Evolutionary conservation across 805 yeast species (phyloP).

Genomic region (Lipomyces starkeyi): DNA sequence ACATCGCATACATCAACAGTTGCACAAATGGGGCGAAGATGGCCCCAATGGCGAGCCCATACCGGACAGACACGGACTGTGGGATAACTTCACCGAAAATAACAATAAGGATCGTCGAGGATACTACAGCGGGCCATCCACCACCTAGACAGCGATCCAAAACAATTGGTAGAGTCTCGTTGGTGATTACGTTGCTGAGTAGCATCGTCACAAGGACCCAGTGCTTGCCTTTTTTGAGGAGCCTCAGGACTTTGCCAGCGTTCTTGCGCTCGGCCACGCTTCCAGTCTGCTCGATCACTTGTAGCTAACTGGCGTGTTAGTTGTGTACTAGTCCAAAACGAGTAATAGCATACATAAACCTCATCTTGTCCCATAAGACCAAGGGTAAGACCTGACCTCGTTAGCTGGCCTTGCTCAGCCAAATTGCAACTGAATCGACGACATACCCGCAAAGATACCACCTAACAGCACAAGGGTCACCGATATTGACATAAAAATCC

Average conservation of each 20-base stretch:
- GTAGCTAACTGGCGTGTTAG: conserved; percentile 50
- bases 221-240: conserved; percentile 86
- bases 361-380: conserved; percentile 99
- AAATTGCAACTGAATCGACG: not conserved
- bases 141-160: conserved; percentile 93
- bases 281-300: conserved; percentile 91
- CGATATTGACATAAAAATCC: conserved; percentile 53
- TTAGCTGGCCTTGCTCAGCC: not conserved
- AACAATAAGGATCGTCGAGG: conserved; percentile 91
- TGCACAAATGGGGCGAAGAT: conserved; percentile 87
- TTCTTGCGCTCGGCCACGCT: conserved; percentile 61
- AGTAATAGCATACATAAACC: conserved; percentile 56
- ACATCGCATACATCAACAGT: conserved; percentile 82
- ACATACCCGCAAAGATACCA: conserved; percentile 82
- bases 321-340: not conserved
- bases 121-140: conserved; percentile 95
- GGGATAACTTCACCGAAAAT: conserved; percentile 97
- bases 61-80: conserved; percentile 89
- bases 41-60: conserved; percentile 91
- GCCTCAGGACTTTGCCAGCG: conserved; percentile 71
- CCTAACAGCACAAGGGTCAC: conserved; percentile 71
- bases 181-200: conserved; percentile 38
- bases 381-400: conserved; percentile 62
- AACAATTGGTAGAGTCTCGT: conserved; percentile 81
- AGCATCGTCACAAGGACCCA: conserved; percentile 93